Evolutionary conservation across 2,329 filamentous ascomycete genomes (phyloP).

Genomic region (Calonectria pteridis): DNA sequence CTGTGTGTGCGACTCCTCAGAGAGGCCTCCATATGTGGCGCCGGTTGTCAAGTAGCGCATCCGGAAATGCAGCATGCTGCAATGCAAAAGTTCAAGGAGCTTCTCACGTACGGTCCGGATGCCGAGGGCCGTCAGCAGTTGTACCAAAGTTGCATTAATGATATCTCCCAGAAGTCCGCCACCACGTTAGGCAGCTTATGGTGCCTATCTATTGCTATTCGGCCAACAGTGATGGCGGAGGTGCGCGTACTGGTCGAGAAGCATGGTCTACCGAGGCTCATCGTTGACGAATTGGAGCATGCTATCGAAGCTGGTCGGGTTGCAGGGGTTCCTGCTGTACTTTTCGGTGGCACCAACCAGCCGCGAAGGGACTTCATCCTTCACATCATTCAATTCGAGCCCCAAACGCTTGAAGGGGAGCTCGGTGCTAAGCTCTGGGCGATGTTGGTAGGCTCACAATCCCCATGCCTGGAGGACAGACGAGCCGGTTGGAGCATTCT

Average conservation of each 20-base stretch:
- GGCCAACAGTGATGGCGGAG: constrained; percentile 61
- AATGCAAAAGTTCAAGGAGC: constrained; percentile 68
- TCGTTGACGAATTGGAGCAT: constrained; percentile 75
- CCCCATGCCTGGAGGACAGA: constrained; percentile 71
- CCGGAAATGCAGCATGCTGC: constrained; percentile 75
- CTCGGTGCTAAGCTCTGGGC: constrained; percentile 78
- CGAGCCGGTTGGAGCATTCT: constrained; percentile 78
- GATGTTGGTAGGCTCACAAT: constrained; percentile 75
- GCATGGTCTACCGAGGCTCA: constrained; percentile 71
- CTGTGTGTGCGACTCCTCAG: constrained; percentile 76
- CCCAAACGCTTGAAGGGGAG: constrained; percentile 71
- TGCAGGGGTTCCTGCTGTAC: constrained; percentile 57
- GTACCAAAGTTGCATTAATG: constrained; percentile 74
- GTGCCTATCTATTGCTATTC: constrained; percentile 67
- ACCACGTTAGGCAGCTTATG: constrained; percentile 81
- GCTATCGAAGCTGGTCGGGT: constrained; percentile 52
- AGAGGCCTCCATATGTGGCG: constrained; percentile 72
- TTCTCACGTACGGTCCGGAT: constrained; percentile 70
- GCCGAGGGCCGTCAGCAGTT: constrained; percentile 70
- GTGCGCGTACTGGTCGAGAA: constrained; percentile 69
- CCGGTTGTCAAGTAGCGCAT: constrained; percentile 67
- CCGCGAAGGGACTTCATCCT: constrained; percentile 70
- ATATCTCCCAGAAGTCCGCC: constrained; percentile 72
- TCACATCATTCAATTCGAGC: constrained; percentile 70
- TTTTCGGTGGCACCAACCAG: constrained; percentile 61